phyloP scores from a whole-genome alignment of 176 grass and related monocot genomes.

The Bromus sterilis region DNA sequence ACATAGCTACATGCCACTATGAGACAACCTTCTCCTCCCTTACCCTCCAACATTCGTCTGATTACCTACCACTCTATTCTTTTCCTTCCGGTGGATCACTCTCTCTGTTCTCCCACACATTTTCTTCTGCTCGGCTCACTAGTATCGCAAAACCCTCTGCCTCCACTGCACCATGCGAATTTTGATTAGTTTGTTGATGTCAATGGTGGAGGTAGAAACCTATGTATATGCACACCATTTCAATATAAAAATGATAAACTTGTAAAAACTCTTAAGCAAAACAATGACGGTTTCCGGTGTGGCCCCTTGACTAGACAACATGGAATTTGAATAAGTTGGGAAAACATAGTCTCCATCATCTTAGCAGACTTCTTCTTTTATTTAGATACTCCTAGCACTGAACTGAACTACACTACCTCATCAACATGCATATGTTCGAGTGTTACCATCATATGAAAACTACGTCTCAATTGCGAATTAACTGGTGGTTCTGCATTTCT shows the following conservation, averaged over 20 bases:
- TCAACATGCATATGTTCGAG: slow-evolving; percentile 11
- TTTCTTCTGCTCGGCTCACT: neutral
- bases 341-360: neutral
- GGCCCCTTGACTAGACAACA: neutral
- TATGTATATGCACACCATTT: too few species aligned
- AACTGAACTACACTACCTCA: neutral
- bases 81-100: too few species aligned
- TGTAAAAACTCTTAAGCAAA: neutral
- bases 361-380: neutral
- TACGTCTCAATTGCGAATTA: neutral
- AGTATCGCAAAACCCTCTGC: too few species aligned
- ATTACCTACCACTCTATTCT: too few species aligned
- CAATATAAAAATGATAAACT: too few species aligned
- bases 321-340: neutral
- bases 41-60: too few species aligned
- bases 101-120: neutral
- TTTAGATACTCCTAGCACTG: neutral
- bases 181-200: too few species aligned
- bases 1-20: too few species aligned
- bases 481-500: neutral
- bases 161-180: too few species aligned
- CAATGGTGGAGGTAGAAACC: too few species aligned
- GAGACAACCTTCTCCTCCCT: too few species aligned
- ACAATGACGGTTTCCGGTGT: neutral
- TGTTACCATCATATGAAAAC: slow-evolving; percentile 16